Evolutionary conservation across 192 early-diverging fungal genomes (phyloP).

Genomic region (Coemansia sp.): DNA sequence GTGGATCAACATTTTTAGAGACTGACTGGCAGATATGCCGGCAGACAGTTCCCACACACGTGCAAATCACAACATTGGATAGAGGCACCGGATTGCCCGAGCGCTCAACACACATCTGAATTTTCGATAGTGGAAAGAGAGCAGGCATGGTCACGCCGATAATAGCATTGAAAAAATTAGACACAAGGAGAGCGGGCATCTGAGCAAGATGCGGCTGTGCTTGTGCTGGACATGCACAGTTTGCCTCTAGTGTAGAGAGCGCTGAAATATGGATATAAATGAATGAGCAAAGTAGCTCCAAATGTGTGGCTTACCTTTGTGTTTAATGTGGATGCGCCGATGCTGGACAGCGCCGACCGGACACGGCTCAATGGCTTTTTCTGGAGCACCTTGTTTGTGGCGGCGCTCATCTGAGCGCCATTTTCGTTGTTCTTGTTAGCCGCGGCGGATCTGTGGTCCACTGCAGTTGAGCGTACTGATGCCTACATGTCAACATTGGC

Average conservation of each 20-base stretch:
- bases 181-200: neutral
- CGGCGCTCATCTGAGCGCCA: neutral
- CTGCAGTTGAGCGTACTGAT: neutral
- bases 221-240: neutral
- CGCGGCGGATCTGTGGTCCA: neutral
- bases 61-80: constrained; percentile 4
- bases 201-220: neutral
- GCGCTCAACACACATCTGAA: neutral
- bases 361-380: constrained; percentile 8
- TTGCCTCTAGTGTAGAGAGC: neutral
- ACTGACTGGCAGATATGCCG: no score
- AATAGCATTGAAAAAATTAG: neutral
- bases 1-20: neutral
- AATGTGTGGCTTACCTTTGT: constrained; percentile 12
- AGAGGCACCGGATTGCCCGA: neutral
- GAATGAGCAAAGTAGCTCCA: neutral
- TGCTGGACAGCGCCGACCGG: constrained; percentile 15
- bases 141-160: neutral
- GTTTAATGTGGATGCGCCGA: constrained; percentile 16
- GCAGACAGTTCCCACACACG: neutral
- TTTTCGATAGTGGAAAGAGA: neutral
- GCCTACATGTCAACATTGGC: neutral
- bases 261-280: neutral
- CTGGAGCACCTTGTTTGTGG: constrained; percentile 11
- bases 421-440: constrained; percentile 8